Evolutionary conservation across 108 stramenopile genomes (phyloP).

Genomic region (Pseudonitzschia pungens): DNA sequence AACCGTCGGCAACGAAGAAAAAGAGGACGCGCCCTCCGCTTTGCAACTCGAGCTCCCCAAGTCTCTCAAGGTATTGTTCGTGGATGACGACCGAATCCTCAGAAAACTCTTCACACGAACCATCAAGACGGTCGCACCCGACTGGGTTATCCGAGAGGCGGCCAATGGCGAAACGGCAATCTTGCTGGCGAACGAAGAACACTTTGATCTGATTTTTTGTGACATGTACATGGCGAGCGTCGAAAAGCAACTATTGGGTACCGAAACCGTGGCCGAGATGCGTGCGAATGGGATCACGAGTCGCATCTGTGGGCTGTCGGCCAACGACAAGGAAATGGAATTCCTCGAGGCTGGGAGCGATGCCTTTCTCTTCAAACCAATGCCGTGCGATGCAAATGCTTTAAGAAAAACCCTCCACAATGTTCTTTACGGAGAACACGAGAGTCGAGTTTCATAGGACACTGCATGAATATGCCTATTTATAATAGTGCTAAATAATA

Average conservation of each 20-base stretch:
- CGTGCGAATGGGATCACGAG: conserved; percentile 39
- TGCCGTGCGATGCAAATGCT: conserved; percentile 42
- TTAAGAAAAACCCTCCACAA: conserved; percentile 14
- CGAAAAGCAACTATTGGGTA: conserved; percentile 59
- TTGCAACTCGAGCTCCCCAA: conserved; percentile 29
- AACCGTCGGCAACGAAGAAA: neutral
- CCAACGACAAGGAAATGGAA: conserved; percentile 48
- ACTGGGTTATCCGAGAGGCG: conserved; percentile 48
- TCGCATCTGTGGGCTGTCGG: conserved; percentile 55
- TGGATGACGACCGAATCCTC: conserved; percentile 55
- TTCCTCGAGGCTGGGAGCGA: conserved; percentile 55
- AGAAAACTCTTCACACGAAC: conserved; percentile 51
- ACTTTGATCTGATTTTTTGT: conserved; percentile 47
- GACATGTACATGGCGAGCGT: conserved; percentile 64
- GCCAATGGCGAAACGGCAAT: conserved; percentile 51
- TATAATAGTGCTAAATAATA: too few species aligned
- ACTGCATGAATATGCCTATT: too few species aligned
- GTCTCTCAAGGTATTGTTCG: conserved; percentile 41
- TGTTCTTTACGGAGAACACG: neutral
- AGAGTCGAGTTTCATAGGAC: neutral
- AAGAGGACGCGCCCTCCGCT: neutral
- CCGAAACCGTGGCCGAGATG: conserved; percentile 47
- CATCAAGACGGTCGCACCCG: conserved; percentile 35
- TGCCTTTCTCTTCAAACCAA: conserved; percentile 57
- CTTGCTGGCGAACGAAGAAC: conserved; percentile 33